phyloP scores from a whole-genome alignment of 805 yeast species.

The Saccharomycopsis fibuligera region DNA sequence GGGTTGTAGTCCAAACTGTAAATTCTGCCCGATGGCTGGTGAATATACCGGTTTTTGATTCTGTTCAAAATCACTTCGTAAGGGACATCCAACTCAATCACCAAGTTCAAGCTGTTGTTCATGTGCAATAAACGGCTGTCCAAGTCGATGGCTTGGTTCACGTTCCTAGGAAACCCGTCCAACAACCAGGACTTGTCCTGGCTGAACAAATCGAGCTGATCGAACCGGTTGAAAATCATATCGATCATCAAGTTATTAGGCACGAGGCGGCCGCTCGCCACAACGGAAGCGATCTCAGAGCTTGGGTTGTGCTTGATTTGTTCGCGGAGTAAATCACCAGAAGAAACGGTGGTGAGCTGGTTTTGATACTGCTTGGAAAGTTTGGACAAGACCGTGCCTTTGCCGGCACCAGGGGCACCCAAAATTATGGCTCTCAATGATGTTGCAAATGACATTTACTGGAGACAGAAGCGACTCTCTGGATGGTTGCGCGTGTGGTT shows the following conservation, averaged over 20 bases:
- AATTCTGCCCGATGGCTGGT: conserved; percentile 76
- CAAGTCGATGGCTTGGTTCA: conserved; percentile 59
- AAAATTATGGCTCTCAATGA: conserved; percentile 65
- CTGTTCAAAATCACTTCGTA: conserved; percentile 72
- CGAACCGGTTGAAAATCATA: conserved; percentile 48
- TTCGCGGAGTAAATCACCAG: conserved; percentile 76
- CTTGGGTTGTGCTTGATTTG: conserved; percentile 64
- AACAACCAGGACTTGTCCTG: conserved; percentile 56
- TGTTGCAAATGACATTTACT: conserved; percentile 10
- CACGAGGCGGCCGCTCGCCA: conserved; percentile 58
- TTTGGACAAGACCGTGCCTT: conserved; percentile 79
- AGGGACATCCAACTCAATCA: conserved; percentile 87
- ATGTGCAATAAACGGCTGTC: conserved; percentile 36
- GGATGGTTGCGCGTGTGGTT: neutral
- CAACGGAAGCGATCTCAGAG: conserved; percentile 45
- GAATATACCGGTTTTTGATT: conserved; percentile 82
- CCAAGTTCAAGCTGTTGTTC: conserved; percentile 51
- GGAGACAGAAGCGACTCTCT: neutral
- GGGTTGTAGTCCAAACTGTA: conserved; percentile 86
- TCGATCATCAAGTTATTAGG: conserved; percentile 67
- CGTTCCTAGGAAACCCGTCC: conserved; percentile 90
- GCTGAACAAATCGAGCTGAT: conserved; percentile 36
- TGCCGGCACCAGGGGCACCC: conserved; percentile 96
- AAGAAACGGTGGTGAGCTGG: conserved; percentile 54
- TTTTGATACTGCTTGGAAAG: conserved; percentile 47